Evolutionary conservation across 768 basidiomycete genomes (phyloP).

Genomic region (Lentinula edodes): DNA sequence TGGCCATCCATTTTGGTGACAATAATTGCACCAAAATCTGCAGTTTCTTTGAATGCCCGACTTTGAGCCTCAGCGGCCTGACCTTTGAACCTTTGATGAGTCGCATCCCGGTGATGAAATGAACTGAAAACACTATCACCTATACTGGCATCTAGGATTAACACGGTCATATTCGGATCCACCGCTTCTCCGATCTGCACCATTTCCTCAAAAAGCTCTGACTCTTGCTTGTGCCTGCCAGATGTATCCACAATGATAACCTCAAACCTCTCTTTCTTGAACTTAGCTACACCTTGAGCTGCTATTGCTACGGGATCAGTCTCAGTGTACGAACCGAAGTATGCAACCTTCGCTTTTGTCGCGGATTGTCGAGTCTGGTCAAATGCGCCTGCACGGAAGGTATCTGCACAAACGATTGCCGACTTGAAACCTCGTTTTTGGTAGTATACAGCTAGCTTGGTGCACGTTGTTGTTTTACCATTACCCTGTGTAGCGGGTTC

Average conservation of each 20-base stretch:
- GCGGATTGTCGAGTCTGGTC: conserved; percentile 99
- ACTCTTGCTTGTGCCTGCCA: conserved; percentile 95
- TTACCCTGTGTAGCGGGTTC: conserved; percentile 60
- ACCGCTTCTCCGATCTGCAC: conserved; percentile 92
- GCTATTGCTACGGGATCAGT: conserved; percentile 96
- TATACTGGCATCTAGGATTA: conserved; percentile 96
- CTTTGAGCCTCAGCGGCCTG: conserved; percentile 98
- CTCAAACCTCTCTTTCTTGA: conserved; percentile 97
- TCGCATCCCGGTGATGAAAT: neutral
- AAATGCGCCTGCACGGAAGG: conserved; percentile 98
- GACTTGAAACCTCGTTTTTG: conserved; percentile 96
- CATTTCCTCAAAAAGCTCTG: conserved; percentile 97
- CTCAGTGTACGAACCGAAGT: conserved; percentile 98
- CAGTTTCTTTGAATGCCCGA: conserved; percentile 95
- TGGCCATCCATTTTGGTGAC: conserved; percentile 99
- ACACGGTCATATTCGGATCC: conserved; percentile 92
- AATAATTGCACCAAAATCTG: conserved; percentile 97
- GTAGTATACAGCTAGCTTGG: conserved; percentile 96
- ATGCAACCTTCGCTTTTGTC: conserved; percentile 97
- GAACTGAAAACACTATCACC: conserved; percentile 36
- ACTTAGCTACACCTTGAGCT: conserved; percentile 90
- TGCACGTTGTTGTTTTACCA: conserved; percentile 99
- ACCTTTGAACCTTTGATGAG: conserved; percentile 36
- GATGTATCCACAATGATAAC: conserved; percentile 99
- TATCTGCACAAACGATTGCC: conserved; percentile 97